A percentile compares a stretch with the other conserved stretches of the same genome.
These are phyloP conservation scores for Atractiella rhizophila DNA, from an alignment of 768 basidiomycete species.

Conservation along the genomic window DNA sequence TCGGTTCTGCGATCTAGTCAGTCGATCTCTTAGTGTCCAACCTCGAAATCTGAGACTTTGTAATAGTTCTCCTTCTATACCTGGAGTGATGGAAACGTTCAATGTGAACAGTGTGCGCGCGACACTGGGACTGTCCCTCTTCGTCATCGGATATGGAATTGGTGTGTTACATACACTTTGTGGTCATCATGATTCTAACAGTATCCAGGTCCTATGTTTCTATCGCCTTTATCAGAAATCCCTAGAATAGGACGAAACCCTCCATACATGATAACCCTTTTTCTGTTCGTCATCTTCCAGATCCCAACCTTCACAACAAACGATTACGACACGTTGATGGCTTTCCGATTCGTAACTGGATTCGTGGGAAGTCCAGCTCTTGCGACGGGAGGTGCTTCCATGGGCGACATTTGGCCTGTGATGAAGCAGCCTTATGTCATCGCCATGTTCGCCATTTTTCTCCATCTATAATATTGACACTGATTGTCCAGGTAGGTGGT, in stretches of 20 bases:
- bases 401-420: slow-evolving; percentile 1
- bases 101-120: slow-evolving; percentile 1
- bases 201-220: background rate
- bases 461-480: too few species aligned
- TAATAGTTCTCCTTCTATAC: too few species aligned
- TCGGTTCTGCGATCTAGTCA: too few species aligned
- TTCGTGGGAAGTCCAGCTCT: slow-evolving; percentile 21
- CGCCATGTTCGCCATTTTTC: too few species aligned
- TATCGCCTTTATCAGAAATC: slow-evolving; percentile 15
- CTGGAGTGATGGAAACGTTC: too few species aligned
- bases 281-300: slow-evolving; percentile 17
- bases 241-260: slow-evolving; percentile 18
- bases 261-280: slow-evolving; percentile 18
- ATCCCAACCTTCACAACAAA: slow-evolving; percentile 13
- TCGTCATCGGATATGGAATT: slow-evolving; percentile 21
- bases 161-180: too few species aligned
- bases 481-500: slow-evolving; percentile 20
- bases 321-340: slow-evolving; percentile 14
- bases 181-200: background rate
- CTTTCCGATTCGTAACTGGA: slow-evolving; percentile 20
- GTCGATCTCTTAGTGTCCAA: too few species aligned
- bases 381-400: slow-evolving; percentile 19
- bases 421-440: background rate
- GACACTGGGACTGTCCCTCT: slow-evolving; percentile 20
- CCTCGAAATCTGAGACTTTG: background rate